Conservation (phyloP, 1,284 basidiomycete genomes). For the Rhodotorula sp. region DNA sequence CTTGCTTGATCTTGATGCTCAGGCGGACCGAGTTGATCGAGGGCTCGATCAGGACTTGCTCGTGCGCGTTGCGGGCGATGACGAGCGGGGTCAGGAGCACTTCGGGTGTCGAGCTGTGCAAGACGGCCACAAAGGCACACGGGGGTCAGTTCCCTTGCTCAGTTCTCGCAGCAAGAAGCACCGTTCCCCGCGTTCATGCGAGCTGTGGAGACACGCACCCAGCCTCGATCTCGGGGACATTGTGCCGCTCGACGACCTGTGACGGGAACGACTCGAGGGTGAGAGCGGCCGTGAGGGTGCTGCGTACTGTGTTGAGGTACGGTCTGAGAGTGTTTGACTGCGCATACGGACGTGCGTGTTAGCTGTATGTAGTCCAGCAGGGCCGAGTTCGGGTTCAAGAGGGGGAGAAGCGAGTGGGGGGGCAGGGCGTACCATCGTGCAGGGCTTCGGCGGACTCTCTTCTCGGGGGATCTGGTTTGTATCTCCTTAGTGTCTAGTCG, state of each 20-base stretch:
- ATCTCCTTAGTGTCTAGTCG: no score
- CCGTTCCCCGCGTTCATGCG: constrained; percentile 46
- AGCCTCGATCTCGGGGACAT: constrained; percentile 90
- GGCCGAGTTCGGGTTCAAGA: background rate
- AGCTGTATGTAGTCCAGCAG: background rate
- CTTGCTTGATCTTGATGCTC: constrained; percentile 97
- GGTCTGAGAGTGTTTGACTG: constrained; percentile 74
- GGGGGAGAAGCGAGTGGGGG: background rate
- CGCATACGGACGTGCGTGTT: background rate
- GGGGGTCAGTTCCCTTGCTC: background rate
- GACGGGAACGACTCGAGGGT: constrained; percentile 97
- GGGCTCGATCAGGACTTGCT: constrained; percentile 93
- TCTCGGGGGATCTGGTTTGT: no score
- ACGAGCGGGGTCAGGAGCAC: constrained; percentile 87
- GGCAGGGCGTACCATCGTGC: constrained; percentile 3
- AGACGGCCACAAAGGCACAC: no score
- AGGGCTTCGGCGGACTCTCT: no score
- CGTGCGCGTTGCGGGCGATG: constrained; percentile 94
- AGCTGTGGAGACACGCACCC: constrained; percentile 57
- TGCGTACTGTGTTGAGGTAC: constrained; percentile 92
- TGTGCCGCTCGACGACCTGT: constrained; percentile 94
- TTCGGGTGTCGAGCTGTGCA: constrained; percentile 72
- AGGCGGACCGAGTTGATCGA: constrained; percentile 95
- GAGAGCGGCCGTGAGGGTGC: constrained; percentile 93
- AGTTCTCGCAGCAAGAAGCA: background rate